These are phyloP conservation scores for Takashimella koratensis DNA, from an alignment of 1,284 basidiomycete species.

Conservation along the genomic window DNA sequence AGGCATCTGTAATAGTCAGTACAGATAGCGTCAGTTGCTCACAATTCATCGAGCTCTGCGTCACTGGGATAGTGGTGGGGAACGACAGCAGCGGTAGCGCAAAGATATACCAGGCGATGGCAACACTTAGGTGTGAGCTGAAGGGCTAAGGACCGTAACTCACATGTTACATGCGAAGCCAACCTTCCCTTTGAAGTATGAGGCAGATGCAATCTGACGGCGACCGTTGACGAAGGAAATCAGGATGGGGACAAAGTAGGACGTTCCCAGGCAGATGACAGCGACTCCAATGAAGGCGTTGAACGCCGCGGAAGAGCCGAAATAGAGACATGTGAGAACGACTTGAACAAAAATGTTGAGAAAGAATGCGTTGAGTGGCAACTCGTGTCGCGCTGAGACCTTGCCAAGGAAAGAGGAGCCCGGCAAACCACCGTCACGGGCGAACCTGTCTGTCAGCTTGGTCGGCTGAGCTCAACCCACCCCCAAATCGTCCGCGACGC, in stretches of 20 bases:
- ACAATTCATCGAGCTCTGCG: constrained; percentile 31
- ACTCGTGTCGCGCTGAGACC: constrained; percentile 44
- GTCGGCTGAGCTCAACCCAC: constrained; percentile 11
- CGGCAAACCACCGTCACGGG: constrained; percentile 51
- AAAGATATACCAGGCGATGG: constrained; percentile 31
- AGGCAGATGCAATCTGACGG: constrained; percentile 38
- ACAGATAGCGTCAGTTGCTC: neutral
- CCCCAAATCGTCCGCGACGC: constrained; percentile 40
- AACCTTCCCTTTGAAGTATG: constrained; percentile 40
- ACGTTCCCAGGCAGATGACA: constrained; percentile 40
- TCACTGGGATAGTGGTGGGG: constrained; percentile 33
- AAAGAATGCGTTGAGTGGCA: constrained; percentile 50
- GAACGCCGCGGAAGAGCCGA: constrained; percentile 44
- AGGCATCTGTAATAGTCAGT: constrained; percentile 49
- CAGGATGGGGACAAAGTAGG: constrained; percentile 48
- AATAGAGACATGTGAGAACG: constrained; percentile 48
- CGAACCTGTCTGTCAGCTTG: constrained; percentile 34
- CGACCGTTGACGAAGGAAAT: constrained; percentile 46
- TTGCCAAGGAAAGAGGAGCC: constrained; percentile 41
- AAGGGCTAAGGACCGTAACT: constrained; percentile 7
- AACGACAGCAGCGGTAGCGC: constrained; percentile 35
- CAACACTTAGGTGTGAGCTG: constrained; percentile 9
- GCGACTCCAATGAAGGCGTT: constrained; percentile 45
- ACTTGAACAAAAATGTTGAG: constrained; percentile 46
- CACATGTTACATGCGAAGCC: constrained; percentile 44